Evolutionary conservation across 176 grass and related monocot genomes (phyloP).

Genomic region (Saccharum spontaneum): DNA sequence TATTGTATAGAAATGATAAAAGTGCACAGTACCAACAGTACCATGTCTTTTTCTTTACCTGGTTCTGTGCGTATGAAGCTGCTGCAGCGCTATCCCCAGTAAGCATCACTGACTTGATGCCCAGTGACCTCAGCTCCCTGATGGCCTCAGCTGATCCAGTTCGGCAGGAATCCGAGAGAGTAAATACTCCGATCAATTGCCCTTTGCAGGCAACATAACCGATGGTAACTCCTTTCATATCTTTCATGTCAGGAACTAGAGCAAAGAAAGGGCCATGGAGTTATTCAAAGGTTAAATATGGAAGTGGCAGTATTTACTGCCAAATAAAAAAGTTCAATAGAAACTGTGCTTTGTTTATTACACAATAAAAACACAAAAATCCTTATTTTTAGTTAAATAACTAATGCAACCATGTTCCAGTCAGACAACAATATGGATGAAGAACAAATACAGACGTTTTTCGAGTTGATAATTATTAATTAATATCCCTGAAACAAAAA

Average conservation of each 20-base stretch:
- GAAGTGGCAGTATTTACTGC: neutral
- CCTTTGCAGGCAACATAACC: constrained; percentile 64
- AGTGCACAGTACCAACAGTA: neutral
- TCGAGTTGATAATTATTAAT: neutral
- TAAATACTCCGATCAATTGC: constrained; percentile 73
- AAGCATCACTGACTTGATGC: constrained; percentile 89
- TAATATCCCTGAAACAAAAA: constrained; percentile 1
- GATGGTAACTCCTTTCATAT: constrained; percentile 62
- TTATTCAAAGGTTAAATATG: neutral
- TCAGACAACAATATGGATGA: neutral
- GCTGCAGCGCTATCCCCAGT: constrained; percentile 78
- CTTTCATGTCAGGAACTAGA: constrained; percentile 63
- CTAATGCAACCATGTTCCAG: neutral
- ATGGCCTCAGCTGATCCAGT: constrained; percentile 81
- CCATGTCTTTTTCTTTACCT: constrained; percentile 38
- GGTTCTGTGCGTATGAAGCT: constrained; percentile 75
- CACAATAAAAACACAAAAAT: constrained; percentile 27
- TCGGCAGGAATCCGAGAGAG: constrained; percentile 81
- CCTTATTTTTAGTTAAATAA: neutral
- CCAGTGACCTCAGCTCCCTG: constrained; percentile 65
- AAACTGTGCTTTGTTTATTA: neutral
- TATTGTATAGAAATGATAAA: neutral
- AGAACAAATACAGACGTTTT: neutral
- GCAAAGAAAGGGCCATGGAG: neutral
- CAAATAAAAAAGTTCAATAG: neutral